These are phyloP conservation scores for Neurospora tetrasperma DNA, from an alignment of 495 filamentous ascomycete genomes.

Conservation along the genomic window DNA sequence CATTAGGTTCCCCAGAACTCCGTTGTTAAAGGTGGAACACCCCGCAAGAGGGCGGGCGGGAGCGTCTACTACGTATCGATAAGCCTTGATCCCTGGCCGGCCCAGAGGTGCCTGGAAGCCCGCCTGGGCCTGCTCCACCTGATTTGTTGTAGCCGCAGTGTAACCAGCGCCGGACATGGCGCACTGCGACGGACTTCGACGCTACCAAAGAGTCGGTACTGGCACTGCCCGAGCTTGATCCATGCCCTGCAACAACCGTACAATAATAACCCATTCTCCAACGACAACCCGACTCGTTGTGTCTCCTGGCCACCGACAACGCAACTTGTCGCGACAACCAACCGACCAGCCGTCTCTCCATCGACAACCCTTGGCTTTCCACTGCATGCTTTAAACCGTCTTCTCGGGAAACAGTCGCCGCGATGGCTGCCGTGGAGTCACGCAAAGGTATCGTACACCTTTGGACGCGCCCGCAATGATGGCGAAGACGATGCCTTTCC, in stretches of 20 bases:
- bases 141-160: background rate
- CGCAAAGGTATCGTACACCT: slow-evolving; percentile 19
- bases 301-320: background rate
- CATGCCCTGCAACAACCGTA: background rate
- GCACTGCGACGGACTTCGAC: background rate
- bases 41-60: background rate
- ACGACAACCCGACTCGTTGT: background rate
- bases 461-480: background rate
- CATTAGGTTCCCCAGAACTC: background rate
- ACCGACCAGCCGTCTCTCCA: background rate
- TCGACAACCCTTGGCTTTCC: background rate
- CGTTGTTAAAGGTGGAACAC: background rate
- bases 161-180: background rate
- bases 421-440: slow-evolving; percentile 20
- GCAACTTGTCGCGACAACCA: background rate
- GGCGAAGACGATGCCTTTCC: background rate
- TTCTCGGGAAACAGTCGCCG: slow-evolving; percentile 8
- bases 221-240: background rate
- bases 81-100: background rate
- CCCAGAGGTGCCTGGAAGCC: background rate
- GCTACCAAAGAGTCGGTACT: background rate
- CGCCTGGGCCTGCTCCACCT: background rate
- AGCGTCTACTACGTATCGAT: background rate
- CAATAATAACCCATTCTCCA: background rate
- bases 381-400: slow-evolving; percentile 1